Base-by-base conservation (phyloP, 345 rosid genomes). In the Corchorus capsularis region DNA sequence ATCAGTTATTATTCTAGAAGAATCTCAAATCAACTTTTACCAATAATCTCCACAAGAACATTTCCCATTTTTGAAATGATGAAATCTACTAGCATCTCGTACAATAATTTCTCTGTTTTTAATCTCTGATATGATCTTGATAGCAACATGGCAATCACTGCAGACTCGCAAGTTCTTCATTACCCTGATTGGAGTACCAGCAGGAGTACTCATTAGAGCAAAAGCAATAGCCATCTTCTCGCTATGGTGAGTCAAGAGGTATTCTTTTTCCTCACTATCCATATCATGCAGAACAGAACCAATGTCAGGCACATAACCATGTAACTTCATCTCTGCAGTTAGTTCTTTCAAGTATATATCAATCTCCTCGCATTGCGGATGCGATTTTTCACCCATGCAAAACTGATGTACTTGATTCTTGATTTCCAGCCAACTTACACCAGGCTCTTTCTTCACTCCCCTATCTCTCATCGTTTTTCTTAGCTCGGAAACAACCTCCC, bases 31-130 rank as follows among this genome's bases (percentile, higher is more conserved):
- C 59, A 32, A 11, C 47, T 17, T 17, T 82, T 73, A 92, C 96
- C 97, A 94, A 79, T 89, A 94, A 85, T 90, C 98, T 45, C 79
- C 87, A 53, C 96, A 92, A 45, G 94, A 94, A 81, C 98, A 94
- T 75, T 82, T 83, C 19, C 94, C 94, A 27, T 86, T 65, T 52
- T 77, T 81, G 84, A 94, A 92, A 85, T 92, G 97, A 78, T 94
- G 97, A 81, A 94, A 94, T 82, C 98, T 84, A 78, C 93, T 94
- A 13, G 80, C 84, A 83, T 94, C 97, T 78, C 93, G 83, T 8
- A 92, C 89, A 16, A 89, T 82, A 72, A 91, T 92, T 77, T 91
- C 89, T 76, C 94, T 80, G 68, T 85, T 80, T 65, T 85, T 87
- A 32, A 92, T 83, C 74, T 83, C 80, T 4, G 96, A 91, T 80